Conservation (phyloP, 495 filamentous ascomycete species). For the Penicillium macrosclerotiorum region DNA sequence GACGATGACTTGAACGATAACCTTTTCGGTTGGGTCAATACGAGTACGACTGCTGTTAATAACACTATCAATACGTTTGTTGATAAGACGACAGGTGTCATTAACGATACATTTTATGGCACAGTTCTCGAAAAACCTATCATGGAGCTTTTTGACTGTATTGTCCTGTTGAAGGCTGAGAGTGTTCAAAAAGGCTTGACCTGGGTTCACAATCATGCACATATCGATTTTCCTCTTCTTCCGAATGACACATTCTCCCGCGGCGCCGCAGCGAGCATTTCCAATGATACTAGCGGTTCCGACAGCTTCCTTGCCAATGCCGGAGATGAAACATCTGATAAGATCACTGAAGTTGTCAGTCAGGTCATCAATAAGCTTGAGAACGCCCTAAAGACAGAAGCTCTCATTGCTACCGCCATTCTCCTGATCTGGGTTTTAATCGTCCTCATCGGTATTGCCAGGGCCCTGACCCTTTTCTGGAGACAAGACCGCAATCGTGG, state of each 20-base stretch:
- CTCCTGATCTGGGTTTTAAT: slow-evolving; percentile 74
- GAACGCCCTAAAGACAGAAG: slow-evolving; percentile 65
- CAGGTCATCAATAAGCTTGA: slow-evolving; percentile 62
- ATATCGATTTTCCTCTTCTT: slow-evolving; percentile 76
- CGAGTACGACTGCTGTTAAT: slow-evolving; percentile 76
- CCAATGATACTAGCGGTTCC: slow-evolving; percentile 40
- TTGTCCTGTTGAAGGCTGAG: slow-evolving; percentile 73
- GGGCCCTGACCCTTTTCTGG: slow-evolving; percentile 55
- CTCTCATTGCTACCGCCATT: slow-evolving; percentile 70
- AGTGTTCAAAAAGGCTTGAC: slow-evolving; percentile 79
- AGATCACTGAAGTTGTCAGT: slow-evolving; percentile 72
- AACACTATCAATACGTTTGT: slow-evolving; percentile 81
- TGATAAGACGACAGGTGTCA: slow-evolving; percentile 63
- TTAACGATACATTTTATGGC: slow-evolving; percentile 75
- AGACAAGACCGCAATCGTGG: slow-evolving; percentile 41
- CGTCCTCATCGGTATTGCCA: slow-evolving; percentile 66
- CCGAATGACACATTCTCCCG: slow-evolving; percentile 79
- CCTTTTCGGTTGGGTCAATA: slow-evolving; percentile 85
- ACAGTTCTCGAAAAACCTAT: slow-evolving; percentile 75
- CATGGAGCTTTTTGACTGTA: slow-evolving; percentile 68
- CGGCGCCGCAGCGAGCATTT: slow-evolving; percentile 66
- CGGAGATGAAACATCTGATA: slow-evolving; percentile 65
- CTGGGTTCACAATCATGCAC: slow-evolving; percentile 83
- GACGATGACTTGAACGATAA: slow-evolving; percentile 77
- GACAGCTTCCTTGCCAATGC: slow-evolving; percentile 76